Conservation (phyloP, 2,329 filamentous ascomycete species). For the Pestalotiopsis sp. region DNA sequence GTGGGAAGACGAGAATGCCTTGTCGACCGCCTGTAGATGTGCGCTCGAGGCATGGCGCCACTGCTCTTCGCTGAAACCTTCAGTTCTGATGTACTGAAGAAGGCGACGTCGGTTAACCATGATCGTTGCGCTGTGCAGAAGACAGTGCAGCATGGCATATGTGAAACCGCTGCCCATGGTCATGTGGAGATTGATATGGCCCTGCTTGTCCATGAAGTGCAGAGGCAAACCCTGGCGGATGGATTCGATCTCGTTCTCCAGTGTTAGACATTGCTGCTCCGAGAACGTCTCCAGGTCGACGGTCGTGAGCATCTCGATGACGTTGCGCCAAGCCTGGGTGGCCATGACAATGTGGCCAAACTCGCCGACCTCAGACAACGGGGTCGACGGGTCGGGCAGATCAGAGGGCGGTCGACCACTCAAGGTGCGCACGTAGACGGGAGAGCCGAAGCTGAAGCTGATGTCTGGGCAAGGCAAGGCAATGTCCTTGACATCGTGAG, state of each 20-base stretch:
- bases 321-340: conserved; percentile 62
- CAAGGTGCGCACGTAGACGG: conserved; percentile 60
- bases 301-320: conserved; percentile 62
- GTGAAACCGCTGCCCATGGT: conserved; percentile 66
- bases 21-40: conserved; percentile 54
- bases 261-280: conserved; percentile 51
- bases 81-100: conserved; percentile 56
- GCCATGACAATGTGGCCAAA: conserved; percentile 64
- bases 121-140: conserved; percentile 61
- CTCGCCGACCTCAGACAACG: conserved; percentile 57
- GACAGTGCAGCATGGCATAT: conserved; percentile 64
- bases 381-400: conserved; percentile 37
- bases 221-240: conserved; percentile 57
- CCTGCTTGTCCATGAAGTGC: conserved; percentile 63
- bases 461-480: conserved; percentile 62
- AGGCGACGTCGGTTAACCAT: conserved; percentile 63
- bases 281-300: conserved; percentile 53
- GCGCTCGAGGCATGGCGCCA: conserved; percentile 53
- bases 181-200: conserved; percentile 63
- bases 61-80: conserved; percentile 53
- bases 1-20: conserved; percentile 60
- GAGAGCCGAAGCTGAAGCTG: conserved; percentile 64
- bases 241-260: conserved; percentile 57
- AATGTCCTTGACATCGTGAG: conserved; percentile 56
- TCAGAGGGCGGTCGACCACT: conserved; percentile 39